Evolutionary conservation across 2,329 filamentous ascomycete species (phyloP), one percentile per base, ranked within the genome.

Genomic region (Colletotrichum sansevieriae): DNA sequence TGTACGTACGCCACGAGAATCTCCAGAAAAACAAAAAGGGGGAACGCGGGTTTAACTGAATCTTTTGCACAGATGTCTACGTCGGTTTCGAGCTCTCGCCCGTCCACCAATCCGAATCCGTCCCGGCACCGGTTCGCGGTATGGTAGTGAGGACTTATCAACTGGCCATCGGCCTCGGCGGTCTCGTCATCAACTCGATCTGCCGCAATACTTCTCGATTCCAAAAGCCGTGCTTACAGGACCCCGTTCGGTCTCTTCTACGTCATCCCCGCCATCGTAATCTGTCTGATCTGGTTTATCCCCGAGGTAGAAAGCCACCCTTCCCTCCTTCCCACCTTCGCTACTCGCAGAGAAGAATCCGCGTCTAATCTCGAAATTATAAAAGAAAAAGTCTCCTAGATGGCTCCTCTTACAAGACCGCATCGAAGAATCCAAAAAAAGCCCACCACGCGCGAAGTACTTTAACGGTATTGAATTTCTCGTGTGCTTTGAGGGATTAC

Each of bases 401-500:
- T 79, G 77, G 78, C 75, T 79, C 2, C 68, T 78, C 3, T 68
- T 72, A 2, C 64, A 73, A 15, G 73, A 73, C 22, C 72, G 74
- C n/a, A 54, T 68, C 4, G 74, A 78, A 15, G 78, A 79, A 13
- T 78, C 78, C 4, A 49, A 73, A 7, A 18, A 44, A 1, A 70
- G n/a, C 73, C 4, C 69, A 79, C 15, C 64, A 71, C 46, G 25
- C 39, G 29, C 0, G 29, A 25, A 11, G 49, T 37, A 25, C 22
- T 33, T 29, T 52, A 11, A 52, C 2, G 13, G 0, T 0, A 4
- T n/a, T n/a, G 13, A 18, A 2, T 7, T 33, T 35, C 8, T 25
- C 4, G 11, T 35, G 49, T 15, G 5, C 10, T 7, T 12, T 4
- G 1, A 10, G 49, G 10, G 25, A n/a, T 35, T 25, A 0, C 3